Evolutionary conservation across 495 filamentous ascomycete genomes (phyloP).

Genomic region (Neurospora cerealis): DNA sequence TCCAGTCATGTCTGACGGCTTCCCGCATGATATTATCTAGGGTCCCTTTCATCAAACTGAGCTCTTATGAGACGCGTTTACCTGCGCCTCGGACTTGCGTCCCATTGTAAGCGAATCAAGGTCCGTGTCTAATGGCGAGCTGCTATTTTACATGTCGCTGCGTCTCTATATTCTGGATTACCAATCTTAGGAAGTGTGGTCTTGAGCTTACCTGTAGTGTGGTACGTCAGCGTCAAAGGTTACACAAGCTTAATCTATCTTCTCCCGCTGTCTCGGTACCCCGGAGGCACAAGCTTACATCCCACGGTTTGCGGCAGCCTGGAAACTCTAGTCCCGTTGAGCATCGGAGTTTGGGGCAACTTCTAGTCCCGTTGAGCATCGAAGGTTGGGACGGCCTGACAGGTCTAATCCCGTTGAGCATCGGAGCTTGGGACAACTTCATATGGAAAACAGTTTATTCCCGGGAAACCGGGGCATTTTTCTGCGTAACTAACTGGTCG

Average conservation of each 20-base stretch:
- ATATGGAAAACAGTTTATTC: background rate
- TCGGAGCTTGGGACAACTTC: background rate
- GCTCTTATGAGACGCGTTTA: background rate
- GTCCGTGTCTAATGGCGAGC: background rate
- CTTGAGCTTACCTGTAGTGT: background rate
- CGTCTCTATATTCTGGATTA: background rate
- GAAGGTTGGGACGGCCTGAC: background rate
- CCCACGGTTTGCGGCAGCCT: background rate
- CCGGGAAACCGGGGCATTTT: background rate
- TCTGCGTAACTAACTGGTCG: background rate
- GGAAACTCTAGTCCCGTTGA: background rate
- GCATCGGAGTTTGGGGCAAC: background rate
- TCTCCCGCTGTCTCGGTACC: background rate
- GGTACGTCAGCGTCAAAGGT: background rate
- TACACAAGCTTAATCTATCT: background rate
- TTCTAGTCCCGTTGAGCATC: background rate
- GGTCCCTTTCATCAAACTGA: background rate
- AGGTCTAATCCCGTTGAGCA: background rate
- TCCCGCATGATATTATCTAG: background rate
- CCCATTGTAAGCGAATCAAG: background rate
- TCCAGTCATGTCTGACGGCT: background rate
- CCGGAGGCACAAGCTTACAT: background rate
- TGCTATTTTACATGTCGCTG: background rate
- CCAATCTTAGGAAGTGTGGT: background rate
- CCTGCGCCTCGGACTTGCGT: background rate